Conservation (phyloP, 2,329 filamentous ascomycete genomes). For the Aspergillus eucalypticola region DNA sequence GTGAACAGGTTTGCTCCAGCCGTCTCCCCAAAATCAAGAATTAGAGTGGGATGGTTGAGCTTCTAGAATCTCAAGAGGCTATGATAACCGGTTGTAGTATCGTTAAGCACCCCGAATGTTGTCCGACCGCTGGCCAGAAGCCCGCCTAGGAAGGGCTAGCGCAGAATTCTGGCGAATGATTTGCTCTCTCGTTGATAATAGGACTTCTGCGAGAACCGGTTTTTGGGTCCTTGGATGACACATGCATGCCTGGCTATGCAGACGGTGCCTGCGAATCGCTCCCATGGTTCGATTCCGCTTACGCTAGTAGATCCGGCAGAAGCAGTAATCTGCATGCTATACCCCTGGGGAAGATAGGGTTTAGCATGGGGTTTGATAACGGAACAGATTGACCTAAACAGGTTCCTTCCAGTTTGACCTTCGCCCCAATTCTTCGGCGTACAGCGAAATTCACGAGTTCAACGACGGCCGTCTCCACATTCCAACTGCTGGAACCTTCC, state of each 20-base stretch:
- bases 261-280: not conserved
- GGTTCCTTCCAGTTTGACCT: not conserved
- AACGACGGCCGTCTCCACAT: conserved; percentile 29
- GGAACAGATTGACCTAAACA: not conserved
- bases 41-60: not conserved
- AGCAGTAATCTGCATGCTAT: not conserved
- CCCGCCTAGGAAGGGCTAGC: not conserved
- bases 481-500: conserved; percentile 22
- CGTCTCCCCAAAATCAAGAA: conserved; percentile 1
- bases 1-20: not conserved
- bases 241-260: conserved; percentile 4
- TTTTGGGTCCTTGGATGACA: conserved; percentile 6
- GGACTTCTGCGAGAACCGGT: conserved; percentile 5
- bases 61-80: conserved; percentile 7
- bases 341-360: not conserved
- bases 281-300: not conserved
- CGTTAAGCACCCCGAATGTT: not conserved
- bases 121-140: conserved; percentile 3
- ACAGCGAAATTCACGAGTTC: conserved; percentile 8
- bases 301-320: conserved; percentile 5
- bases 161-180: not conserved
- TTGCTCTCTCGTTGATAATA: not conserved
- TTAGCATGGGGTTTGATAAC: not conserved
- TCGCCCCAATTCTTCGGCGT: not conserved
- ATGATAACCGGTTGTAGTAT: not conserved